Evolutionary conservation across 78 protist genomes (phyloP), one percentile per base, ranked within the genome.

Genomic region (Dictyostelium intermedium): DNA sequence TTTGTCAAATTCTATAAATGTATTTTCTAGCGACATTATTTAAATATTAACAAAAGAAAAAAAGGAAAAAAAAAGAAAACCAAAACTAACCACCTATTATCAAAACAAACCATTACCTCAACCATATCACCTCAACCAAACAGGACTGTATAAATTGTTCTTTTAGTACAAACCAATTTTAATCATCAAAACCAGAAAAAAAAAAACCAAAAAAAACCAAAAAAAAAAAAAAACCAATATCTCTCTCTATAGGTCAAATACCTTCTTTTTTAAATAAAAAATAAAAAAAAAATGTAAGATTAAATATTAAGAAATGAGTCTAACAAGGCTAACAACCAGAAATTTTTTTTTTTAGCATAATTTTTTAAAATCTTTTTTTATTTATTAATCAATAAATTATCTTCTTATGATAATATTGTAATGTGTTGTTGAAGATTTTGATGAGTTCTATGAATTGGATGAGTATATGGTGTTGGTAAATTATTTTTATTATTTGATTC

Each of bases 1-100:
- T 79, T 50, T 79, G 84, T 79, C 61, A 45, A 79, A 79, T 79
- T 79, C 39, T 79, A 76, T 37, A 76, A 72, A 76, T 72, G 79
- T 72, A 72, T 72, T 72, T 72, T 72, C 39, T 72, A 72, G 79
- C 79, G 79, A 72, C 25, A 66, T 66, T 25, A 66, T 66, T 66
- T 56, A 56, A 56, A 56, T 56, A 20, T 56, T 56, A 56, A 56
- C 43, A 39, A 5, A 56, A 20, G 27, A 56, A 56, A 9, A 16
- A 56, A 20, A 16, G 20, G 66, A 56, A 56, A 18, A 18, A 56
- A 20, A 56, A 56, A 56, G 20, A 56, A 20, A 56, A 20, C 16
- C 16, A 56, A 16, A 56, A 56, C 27, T 6, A 56, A 56, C 20
- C 53, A 45, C 53, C 53, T 14, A 56, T 39, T 39, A 39, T 20